Evolutionary conservation across 768 basidiomycete genomes (phyloP).

Genomic region (Kwoniella pini): DNA sequence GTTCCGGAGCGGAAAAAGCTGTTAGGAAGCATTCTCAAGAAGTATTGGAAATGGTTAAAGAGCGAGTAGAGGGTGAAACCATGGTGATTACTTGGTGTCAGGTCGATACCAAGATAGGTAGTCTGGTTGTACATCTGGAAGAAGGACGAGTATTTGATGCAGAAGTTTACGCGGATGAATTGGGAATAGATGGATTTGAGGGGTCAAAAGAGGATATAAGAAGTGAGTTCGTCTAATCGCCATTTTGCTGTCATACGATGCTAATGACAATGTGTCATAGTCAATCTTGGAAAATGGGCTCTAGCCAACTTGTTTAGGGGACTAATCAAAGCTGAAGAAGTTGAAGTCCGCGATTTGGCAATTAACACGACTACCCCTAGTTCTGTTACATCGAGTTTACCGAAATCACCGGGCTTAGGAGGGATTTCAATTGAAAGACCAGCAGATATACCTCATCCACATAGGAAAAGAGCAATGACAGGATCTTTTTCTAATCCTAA

Average conservation of each 20-base stretch:
- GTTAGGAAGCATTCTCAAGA: constrained; percentile 58
- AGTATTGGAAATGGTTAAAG: constrained; percentile 80
- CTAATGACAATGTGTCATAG: constrained; percentile 55
- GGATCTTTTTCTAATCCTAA: constrained; percentile 30
- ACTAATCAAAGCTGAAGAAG: constrained; percentile 51
- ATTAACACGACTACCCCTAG: constrained; percentile 15
- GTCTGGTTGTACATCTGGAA: constrained; percentile 80
- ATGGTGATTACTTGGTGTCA: constrained; percentile 80
- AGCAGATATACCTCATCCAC: constrained; percentile 25
- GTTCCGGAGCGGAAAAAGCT: constrained; percentile 26
- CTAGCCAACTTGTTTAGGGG: constrained; percentile 78
- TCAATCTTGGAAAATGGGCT: constrained; percentile 91
- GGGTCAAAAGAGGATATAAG: constrained; percentile 75
- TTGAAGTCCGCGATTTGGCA: constrained; percentile 28
- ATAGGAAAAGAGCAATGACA: constrained; percentile 48
- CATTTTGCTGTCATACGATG: background rate
- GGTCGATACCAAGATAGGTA: constrained; percentile 85
- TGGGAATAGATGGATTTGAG: constrained; percentile 66
- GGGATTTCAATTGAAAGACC: constrained; percentile 49
- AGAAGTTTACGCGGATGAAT: constrained; percentile 92
- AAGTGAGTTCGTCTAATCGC: constrained; percentile 59
- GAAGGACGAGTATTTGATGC: constrained; percentile 83
- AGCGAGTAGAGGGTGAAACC: constrained; percentile 92
- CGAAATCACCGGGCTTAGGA: constrained; percentile 34
- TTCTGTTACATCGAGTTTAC: constrained; percentile 18